Evolutionary conservation across 345 rosid species (phyloP).

Genomic region (Conringia planisiliqua): DNA sequence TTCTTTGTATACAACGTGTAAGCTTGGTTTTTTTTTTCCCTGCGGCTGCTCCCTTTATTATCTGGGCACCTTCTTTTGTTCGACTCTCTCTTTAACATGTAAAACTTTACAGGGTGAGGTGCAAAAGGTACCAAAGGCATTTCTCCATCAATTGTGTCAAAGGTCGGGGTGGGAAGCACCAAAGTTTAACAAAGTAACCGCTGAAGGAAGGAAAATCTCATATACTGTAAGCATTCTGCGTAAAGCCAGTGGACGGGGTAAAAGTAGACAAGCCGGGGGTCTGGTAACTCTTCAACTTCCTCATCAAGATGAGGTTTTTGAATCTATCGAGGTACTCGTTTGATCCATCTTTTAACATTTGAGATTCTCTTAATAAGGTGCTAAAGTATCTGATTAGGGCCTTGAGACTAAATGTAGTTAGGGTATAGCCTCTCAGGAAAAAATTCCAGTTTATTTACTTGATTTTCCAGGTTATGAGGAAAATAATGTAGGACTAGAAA

Average conservation of each 20-base stretch:
- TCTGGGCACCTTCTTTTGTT: neutral
- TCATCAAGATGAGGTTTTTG: constrained; percentile 45
- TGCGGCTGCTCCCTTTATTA: neutral
- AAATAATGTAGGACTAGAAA: constrained; percentile 6
- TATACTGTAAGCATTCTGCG: constrained; percentile 80
- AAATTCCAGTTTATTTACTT: neutral
- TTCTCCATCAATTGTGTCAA: constrained; percentile 90
- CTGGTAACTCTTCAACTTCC: constrained; percentile 77
- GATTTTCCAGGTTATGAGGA: neutral
- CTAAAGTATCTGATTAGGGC: constrained; percentile 1
- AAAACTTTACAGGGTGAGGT: constrained; percentile 63
- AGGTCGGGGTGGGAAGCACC: constrained; percentile 95
- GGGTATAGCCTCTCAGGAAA: neutral
- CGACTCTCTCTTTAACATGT: neutral
- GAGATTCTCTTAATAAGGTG: neutral
- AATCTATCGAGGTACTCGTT: constrained; percentile 64
- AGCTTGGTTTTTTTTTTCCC: neutral
- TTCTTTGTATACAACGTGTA: neutral
- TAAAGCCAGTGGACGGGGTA: constrained; percentile 87
- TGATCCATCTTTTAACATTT: constrained; percentile 1
- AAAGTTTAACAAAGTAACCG: constrained; percentile 61
- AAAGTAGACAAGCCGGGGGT: constrained; percentile 92
- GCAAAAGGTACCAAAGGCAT: constrained; percentile 71
- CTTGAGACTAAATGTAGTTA: neutral
- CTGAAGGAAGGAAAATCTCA: constrained; percentile 43